Evolutionary conservation across 257 asterid species (phyloP), one percentile per base, ranked within the genome.

Genomic region (Eucommia ulmoides): DNA sequence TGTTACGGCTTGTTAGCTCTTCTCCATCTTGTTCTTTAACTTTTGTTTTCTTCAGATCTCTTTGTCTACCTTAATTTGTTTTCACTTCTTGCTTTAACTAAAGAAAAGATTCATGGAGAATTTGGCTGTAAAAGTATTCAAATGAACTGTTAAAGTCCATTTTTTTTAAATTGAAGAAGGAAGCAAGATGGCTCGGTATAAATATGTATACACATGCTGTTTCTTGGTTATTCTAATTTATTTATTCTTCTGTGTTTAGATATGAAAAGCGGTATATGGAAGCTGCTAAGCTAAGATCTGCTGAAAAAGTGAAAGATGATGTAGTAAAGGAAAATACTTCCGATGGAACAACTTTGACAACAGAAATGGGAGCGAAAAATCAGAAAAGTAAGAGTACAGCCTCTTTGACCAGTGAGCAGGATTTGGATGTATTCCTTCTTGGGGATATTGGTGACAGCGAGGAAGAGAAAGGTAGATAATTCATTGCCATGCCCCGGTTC

Each of bases 351-450:
- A 60, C 85, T 33, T 58, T 87, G 49, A 68, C 51, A 61, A 57
- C 54, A 44, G 58, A 51, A 41, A 70, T 55, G 25, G 80, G 20
- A 50, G 61, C 22, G 52, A 58, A 71, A 20, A 70, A 74, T 54
- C 70, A 58, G 33, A 72, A 75, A 65, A 76, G 54, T 54, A 76
- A 76, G 53, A 70, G 54, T 65, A 50, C 42, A 22, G 64, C 72
- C 56, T 44, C 82, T 52, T 63, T 76, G 52, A 58, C 81, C 56
- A 68, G 93, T 23, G 98, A 91, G 61, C 81, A 83, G 74, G 98
- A 91, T 74, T 77, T 91, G 79, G 98, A 89, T 56, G 84, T 80
- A 22, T 89, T 83, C 70, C 96, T 89, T 57, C 84, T 89, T 21
- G 96, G 98, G 66, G 96, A 84, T 53, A 63, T 58, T 10, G 95